Evolutionary conservation across 768 basidiomycete species (phyloP).

Genomic region (Xanthoconium purpureum): DNA sequence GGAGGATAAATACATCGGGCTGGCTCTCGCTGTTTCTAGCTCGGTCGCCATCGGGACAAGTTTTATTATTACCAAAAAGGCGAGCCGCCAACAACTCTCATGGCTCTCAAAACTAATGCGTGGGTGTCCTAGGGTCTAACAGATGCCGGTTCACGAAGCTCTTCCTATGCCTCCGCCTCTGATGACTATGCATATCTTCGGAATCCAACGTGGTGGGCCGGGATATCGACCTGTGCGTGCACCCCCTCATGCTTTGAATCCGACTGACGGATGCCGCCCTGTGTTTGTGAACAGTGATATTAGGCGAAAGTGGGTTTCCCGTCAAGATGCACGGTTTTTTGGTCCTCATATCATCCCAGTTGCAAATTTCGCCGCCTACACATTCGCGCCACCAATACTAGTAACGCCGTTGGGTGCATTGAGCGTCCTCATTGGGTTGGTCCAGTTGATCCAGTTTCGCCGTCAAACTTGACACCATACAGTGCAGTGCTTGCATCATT

Average conservation of each 20-base stretch:
- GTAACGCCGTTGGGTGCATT: conserved; percentile 98
- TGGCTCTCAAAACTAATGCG: conserved; percentile 12
- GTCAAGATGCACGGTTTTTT: background rate
- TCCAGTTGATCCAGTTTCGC: conserved; percentile 2
- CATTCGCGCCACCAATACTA: conserved; percentile 95
- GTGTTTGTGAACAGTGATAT: conserved; percentile 60
- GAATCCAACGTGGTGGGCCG: conserved; percentile 97
- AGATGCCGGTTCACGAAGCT: conserved; percentile 64
- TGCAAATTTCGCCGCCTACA: conserved; percentile 94
- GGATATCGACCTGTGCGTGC: conserved; percentile 83
- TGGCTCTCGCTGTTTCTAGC: conserved; percentile 81
- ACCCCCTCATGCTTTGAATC: background rate
- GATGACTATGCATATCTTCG: conserved; percentile 83
- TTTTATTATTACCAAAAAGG: conserved; percentile 99
- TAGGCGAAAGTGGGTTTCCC: conserved; percentile 77
- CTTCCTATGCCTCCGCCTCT: conserved; percentile 56
- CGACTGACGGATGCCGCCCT: conserved; percentile 5
- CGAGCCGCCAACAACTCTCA: conserved; percentile 25
- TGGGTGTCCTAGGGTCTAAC: conserved; percentile 68
- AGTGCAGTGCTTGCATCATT: conserved; percentile 95
- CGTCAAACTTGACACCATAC: conserved; percentile 13
- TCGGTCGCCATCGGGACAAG: conserved; percentile 90
- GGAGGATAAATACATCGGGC: conserved; percentile 95
- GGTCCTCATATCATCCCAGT: conserved; percentile 38
- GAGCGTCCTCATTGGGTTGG: conserved; percentile 93